Conservation (phyloP, 495 filamentous ascomycete genomes). For the Penicillium diatomitis region DNA sequence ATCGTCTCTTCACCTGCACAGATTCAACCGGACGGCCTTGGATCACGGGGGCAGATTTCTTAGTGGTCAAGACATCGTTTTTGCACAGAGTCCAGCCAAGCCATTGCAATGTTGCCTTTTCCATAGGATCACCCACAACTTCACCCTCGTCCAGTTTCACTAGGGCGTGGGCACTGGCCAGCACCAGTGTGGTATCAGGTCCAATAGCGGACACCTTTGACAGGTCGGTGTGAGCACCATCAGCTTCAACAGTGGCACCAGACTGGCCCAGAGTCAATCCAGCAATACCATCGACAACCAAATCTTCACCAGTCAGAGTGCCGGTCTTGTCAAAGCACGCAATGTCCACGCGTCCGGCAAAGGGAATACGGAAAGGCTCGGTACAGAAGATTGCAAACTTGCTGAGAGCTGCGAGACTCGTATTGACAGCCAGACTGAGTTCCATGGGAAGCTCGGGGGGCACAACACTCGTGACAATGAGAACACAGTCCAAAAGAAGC, state of each 20-base stretch:
- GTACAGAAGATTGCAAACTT: conserved; percentile 97
- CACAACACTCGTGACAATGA: conserved; percentile 96
- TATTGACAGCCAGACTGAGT: conserved; percentile 93
- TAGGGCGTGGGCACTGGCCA: conserved; percentile 90
- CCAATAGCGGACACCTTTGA: conserved; percentile 54
- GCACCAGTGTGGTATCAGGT: conserved; percentile 79
- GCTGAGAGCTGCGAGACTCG: conserved; percentile 90
- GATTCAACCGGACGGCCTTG: conserved; percentile 40
- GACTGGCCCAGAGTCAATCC: conserved; percentile 65
- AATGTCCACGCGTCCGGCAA: conserved; percentile 88
- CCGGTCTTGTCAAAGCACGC: conserved; percentile 99
- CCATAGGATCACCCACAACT: conserved; percentile 97
- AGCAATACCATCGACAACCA: conserved; percentile 95
- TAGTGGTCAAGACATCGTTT: conserved; percentile 64
- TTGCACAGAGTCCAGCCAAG: conserved; percentile 86
- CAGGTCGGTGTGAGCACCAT: conserved; percentile 70
- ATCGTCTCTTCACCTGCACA: conserved; percentile 90
- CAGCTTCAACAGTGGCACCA: conserved; percentile 59
- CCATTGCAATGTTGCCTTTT: conserved; percentile 84
- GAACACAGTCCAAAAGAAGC: conserved; percentile 90
- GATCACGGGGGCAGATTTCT: conserved; percentile 37
- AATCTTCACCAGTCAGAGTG: conserved; percentile 91
- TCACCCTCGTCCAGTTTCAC: conserved; percentile 96
- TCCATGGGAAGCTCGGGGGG: conserved; percentile 98
- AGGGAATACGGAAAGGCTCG: conserved; percentile 98